Base-by-base conservation (phyloP, 139 green algal genomes). In the Monoraphidium neglectum region DNA sequence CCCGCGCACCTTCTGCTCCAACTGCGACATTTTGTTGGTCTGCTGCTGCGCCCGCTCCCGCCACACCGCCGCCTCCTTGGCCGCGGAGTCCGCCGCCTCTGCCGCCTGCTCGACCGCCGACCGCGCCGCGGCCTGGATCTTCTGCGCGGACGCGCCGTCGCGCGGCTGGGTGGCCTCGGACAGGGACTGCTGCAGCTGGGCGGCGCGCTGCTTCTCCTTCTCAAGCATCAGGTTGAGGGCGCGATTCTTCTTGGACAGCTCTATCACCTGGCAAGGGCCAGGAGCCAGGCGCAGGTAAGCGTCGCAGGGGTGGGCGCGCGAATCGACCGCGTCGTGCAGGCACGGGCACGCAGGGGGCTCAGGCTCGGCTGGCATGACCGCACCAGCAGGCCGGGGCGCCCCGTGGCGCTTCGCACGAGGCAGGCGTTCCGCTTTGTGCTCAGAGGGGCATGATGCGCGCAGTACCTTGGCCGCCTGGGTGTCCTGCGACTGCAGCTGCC, bases 231-330 rank as follows among this genome's bases (percentile, higher is more conserved):
- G 71, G 57, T 80, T 87, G 0, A 88, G 49, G 1, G 74, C 46
- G 2, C 86, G 82, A 12, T 80, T 80, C 86, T 90, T 90, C 35
- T 87, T 87, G 1, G 86, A 88, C 49, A 90, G 66, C 37, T 91
- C 86, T 8, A 91, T 87, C 35, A 91, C n/a, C n/a, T n/a, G n/a
- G n/a, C n/a, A n/a, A n/a, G n/a, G n/a, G n/a, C n/a, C n/a, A n/a
- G n/a, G n/a, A n/a, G n/a, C n/a, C n/a, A n/a, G n/a, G n/a, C n/a
- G n/a, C n/a, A n/a, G n/a, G n/a, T n/a, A n/a, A n/a, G n/a, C n/a
- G n/a, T n/a, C n/a, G n/a, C n/a, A n/a, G n/a, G n/a, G n/a, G n/a
- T n/a, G n/a, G n/a, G n/a, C n/a, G n/a, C n/a, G n/a, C n/a, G n/a
- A n/a, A n/a, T n/a, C n/a, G n/a, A n/a, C n/a, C n/a, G n/a, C n/a